Evolutionary conservation across 2,329 filamentous ascomycete genomes (phyloP).

Genomic region (Rasamsonia emersonii): DNA sequence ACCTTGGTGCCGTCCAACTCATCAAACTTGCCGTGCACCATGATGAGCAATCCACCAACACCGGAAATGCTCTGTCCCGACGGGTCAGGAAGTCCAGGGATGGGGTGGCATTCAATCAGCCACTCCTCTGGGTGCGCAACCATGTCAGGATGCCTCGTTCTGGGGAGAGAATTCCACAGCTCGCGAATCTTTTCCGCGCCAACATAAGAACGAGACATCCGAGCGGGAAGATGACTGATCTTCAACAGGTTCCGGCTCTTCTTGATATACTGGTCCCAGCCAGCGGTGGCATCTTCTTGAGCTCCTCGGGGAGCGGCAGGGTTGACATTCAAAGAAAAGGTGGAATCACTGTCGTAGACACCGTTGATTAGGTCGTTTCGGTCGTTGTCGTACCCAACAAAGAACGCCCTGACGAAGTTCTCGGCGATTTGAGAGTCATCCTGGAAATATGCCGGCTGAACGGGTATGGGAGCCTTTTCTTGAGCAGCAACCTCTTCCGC

Average conservation of each 20-base stretch:
- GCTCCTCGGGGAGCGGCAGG: constrained; percentile 46
- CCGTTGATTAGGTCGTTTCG: constrained; percentile 52
- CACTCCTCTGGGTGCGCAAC: constrained; percentile 60
- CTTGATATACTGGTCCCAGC: constrained; percentile 67
- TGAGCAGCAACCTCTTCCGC: constrained; percentile 57
- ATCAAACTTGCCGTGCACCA: constrained; percentile 75
- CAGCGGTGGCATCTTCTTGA: constrained; percentile 36
- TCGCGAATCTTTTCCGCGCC: constrained; percentile 58
- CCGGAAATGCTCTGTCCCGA: constrained; percentile 54
- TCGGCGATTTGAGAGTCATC: constrained; percentile 69
- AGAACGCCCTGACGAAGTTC: constrained; percentile 66
- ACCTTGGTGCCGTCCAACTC: constrained; percentile 56
- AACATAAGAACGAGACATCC: constrained; percentile 57
- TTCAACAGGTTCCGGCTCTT: constrained; percentile 69
- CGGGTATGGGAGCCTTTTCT: constrained; percentile 53
- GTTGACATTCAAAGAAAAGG: constrained; percentile 69
- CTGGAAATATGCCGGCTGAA: constrained; percentile 58
- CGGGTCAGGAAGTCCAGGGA: constrained; percentile 63
- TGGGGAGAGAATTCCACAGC: constrained; percentile 61
- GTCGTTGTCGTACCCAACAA: constrained; percentile 64
- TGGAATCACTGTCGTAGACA: constrained; percentile 68
- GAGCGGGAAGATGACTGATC: constrained; percentile 52
- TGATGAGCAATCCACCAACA: constrained; percentile 69
- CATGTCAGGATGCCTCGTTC: constrained; percentile 66
- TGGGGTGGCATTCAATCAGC: constrained; percentile 71